Conservation (phyloP, 257 asterid genomes). For the Cruciata laevipes region DNA sequence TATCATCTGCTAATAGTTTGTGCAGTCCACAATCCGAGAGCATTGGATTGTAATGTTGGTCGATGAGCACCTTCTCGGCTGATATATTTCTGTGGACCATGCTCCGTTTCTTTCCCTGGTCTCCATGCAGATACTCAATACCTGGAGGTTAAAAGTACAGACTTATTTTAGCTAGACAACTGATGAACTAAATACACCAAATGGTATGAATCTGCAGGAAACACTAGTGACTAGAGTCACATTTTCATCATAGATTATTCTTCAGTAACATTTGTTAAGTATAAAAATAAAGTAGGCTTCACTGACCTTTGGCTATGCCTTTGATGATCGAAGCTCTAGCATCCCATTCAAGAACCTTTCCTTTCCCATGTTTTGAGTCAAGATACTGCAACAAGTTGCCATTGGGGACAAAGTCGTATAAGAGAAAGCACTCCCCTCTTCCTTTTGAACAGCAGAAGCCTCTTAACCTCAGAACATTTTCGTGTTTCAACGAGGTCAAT, state of each 20-base stretch:
- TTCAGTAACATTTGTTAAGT: neutral
- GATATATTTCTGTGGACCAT: conserved; percentile 80
- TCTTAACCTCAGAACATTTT: conserved; percentile 70
- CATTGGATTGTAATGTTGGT: conserved; percentile 64
- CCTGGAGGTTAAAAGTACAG: conserved; percentile 33
- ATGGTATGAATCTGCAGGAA: neutral
- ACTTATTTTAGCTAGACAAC: neutral
- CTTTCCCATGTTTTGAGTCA: conserved; percentile 45
- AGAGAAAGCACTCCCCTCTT: conserved; percentile 90
- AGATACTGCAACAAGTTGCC: conserved; percentile 77
- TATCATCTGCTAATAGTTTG: conserved; percentile 79
- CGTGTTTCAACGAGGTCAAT: conserved; percentile 69
- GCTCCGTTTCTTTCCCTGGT: conserved; percentile 41
- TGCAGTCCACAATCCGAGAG: conserved; percentile 79
- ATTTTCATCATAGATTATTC: neutral
- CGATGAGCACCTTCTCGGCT: conserved; percentile 83
- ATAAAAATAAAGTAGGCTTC: neutral
- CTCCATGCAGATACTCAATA: conserved; percentile 69
- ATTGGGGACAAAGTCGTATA: conserved; percentile 72
- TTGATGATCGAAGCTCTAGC: conserved; percentile 57
- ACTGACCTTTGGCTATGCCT: conserved; percentile 85
- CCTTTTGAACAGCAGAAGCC: conserved; percentile 96
- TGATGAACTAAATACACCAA: neutral
- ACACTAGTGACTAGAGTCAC: neutral
- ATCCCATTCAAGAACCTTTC: conserved; percentile 77